These are phyloP conservation scores for Zygoascus flipseniorum DNA, from an alignment of 805 yeast species.

Conservation along the genomic window DNA sequence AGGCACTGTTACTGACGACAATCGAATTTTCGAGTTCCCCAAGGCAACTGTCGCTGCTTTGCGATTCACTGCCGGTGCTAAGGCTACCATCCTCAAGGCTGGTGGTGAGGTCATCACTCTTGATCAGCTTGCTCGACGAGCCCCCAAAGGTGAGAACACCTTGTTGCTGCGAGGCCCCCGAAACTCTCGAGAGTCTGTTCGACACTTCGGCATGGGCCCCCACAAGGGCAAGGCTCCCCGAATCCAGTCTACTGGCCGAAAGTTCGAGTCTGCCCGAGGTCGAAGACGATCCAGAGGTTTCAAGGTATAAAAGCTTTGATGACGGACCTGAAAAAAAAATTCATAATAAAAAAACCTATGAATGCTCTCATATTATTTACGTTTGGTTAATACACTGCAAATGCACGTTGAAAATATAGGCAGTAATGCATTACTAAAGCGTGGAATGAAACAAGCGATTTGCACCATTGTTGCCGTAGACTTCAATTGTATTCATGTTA, in stretches of 20 bases:
- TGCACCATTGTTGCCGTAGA: neutral
- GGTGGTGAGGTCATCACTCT: slow-evolving; percentile 99
- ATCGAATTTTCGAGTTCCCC: slow-evolving; percentile 90
- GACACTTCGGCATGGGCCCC: slow-evolving; percentile 99
- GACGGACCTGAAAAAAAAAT: neutral
- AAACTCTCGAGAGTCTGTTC: slow-evolving; percentile 97
- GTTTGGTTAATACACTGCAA: slow-evolving; percentile 1
- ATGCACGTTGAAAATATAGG: neutral
- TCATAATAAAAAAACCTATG: neutral
- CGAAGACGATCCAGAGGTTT: slow-evolving; percentile 98
- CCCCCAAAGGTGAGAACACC: slow-evolving; percentile 99
- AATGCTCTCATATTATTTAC: neutral
- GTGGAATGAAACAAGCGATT: neutral
- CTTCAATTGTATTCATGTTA: too few relatives aligned
- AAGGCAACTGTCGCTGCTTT: slow-evolving; percentile 98
- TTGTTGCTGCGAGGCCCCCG: slow-evolving; percentile 98
- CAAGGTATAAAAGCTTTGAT: slow-evolving; percentile 73
- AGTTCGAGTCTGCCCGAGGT: slow-evolving; percentile 99
- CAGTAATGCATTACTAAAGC: neutral
- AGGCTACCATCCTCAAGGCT: slow-evolving; percentile 92
- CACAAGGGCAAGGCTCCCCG: slow-evolving; percentile 99
- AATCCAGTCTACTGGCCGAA: slow-evolving; percentile 95
- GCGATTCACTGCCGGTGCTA: slow-evolving; percentile 98
- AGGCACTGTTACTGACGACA: slow-evolving; percentile 98
- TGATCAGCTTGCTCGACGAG: slow-evolving; percentile 97